Evolutionary conservation across 2,329 filamentous ascomycete genomes (phyloP), one percentile per base, ranked within the genome.

Genomic region (Knoxdaviesia proteae): DNA sequence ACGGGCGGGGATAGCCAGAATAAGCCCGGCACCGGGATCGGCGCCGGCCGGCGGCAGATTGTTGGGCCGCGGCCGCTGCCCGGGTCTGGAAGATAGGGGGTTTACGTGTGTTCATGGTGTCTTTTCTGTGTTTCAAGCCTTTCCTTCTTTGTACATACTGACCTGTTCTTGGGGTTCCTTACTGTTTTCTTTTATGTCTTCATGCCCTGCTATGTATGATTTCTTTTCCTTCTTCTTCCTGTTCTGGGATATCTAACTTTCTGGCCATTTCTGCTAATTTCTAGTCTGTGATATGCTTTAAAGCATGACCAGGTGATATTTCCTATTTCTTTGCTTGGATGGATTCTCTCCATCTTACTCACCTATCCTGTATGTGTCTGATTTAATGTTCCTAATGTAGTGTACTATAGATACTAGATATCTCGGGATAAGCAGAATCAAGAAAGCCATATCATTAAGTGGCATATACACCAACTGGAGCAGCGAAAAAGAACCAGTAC

Each of bases 1-100:
- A 80, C 78, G 11, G 80, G 81, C 4, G 81, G 82, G 1, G 81
- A 86, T 56, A 71, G 67, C 47, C 76, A 84, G 64, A 86, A 84
- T 53, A 69, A 67, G 47, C 78, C 77, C 1, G 56, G 55, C 3
- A 64, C 73, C 47, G 77, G 77, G 2, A 80, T 79, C 46, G 79
- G 82, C 36, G 74, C 77, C 1, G 77, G 77, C 0, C 65, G 78
- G 54, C 69, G 82, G 54, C 80, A 82, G 62, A 86, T 88, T 57
- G 76, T 83, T n/a, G 82, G 82, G 7, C 81, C 81, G 0, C 65
- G 80, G 53, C 79, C 80, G 40, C 62, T 79, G 50, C 74, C 41
- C 71, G 70, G 52, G 38, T 39, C 41, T 33, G 38, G 43, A 36
- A 42, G 36, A 34, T 41, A 35, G 39, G 29, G 8, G 36, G 5